phyloP scores from a whole-genome alignment of 768 basidiomycete species.

The Boletales sp. region DNA sequence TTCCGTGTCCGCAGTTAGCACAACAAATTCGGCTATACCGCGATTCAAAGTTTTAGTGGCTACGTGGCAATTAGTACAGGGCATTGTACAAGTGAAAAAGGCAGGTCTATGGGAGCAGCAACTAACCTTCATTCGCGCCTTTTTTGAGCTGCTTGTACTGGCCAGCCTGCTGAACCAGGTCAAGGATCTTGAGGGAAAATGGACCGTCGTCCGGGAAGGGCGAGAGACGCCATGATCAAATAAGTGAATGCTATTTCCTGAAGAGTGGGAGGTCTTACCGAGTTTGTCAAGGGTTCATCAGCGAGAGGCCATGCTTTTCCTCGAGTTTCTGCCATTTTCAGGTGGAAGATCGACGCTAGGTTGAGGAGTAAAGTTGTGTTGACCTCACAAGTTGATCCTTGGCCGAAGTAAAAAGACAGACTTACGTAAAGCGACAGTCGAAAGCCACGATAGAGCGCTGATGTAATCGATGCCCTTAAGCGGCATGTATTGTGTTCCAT shows the following conservation, averaged over 20 bases:
- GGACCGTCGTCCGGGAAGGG: neutral
- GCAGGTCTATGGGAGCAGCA: neutral
- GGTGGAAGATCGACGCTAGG: conserved; percentile 1
- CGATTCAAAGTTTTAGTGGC: conserved; percentile 98
- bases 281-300: conserved; percentile 83
- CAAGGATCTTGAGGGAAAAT: conserved; percentile 66
- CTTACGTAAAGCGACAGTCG: neutral
- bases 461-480: conserved; percentile 12
- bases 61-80: conserved; percentile 30
- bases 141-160: conserved; percentile 99
- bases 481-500: conserved; percentile 1
- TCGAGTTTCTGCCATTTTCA: conserved; percentile 61
- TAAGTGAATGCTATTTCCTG: neutral
- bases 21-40: conserved; percentile 96
- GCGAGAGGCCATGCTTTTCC: conserved; percentile 90
- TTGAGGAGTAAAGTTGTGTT: conserved; percentile 14
- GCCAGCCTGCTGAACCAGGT: conserved; percentile 92
- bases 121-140: conserved; percentile 93
- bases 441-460: conserved; percentile 1
- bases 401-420: conserved; percentile 43
- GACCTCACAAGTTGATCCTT: conserved; percentile 92
- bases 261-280: conserved; percentile 45
- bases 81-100: neutral
- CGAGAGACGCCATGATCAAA: neutral
- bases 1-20: conserved; percentile 95